phyloP scores from a whole-genome alignment of 768 basidiomycete species.

The Xerocomellus dryophilus region DNA sequence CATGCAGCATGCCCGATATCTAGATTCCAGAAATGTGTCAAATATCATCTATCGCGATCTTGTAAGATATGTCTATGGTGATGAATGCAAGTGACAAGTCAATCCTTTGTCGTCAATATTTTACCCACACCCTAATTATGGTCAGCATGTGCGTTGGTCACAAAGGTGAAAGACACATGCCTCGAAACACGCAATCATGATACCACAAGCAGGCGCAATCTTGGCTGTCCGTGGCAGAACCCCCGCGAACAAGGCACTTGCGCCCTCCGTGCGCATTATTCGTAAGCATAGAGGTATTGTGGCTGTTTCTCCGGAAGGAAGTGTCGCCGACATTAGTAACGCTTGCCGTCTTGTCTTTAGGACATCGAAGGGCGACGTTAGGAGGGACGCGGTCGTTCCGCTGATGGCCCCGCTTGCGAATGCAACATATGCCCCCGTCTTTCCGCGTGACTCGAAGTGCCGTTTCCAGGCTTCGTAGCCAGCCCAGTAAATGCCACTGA shows the following conservation, averaged over 20 bases:
- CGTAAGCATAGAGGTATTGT: slow-evolving; percentile 64
- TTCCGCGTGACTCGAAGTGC: slow-evolving; percentile 49
- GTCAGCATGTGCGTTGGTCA: slow-evolving; percentile 16
- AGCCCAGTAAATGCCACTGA: slow-evolving; percentile 96
- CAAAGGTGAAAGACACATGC: slow-evolving; percentile 37
- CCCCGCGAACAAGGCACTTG: slow-evolving; percentile 77
- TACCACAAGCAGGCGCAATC: slow-evolving; percentile 95
- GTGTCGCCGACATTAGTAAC: slow-evolving; percentile 59
- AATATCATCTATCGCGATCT: slow-evolving; percentile 17
- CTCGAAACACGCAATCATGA: slow-evolving; percentile 98
- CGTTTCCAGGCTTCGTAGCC: slow-evolving; percentile 85
- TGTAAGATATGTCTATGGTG: slow-evolving; percentile 32
- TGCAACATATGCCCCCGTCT: slow-evolving; percentile 62
- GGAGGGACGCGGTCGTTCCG: slow-evolving; percentile 79
- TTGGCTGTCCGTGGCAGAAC: slow-evolving; percentile 86
- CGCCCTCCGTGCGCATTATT: slow-evolving; percentile 78
- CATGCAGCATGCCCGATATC: background rate
- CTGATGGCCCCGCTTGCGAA: slow-evolving; percentile 90
- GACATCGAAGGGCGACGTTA: slow-evolving; percentile 96
- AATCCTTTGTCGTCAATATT: slow-evolving; percentile 41
- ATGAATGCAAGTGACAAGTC: background rate
- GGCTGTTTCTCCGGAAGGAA: slow-evolving; percentile 37
- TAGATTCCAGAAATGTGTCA: slow-evolving; percentile 10
- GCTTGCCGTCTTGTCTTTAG: slow-evolving; percentile 94
- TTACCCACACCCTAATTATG: slow-evolving; percentile 54